Base-by-base conservation (phyloP, 495 filamentous ascomycete species). In the Sporormia fimetaria region DNA sequence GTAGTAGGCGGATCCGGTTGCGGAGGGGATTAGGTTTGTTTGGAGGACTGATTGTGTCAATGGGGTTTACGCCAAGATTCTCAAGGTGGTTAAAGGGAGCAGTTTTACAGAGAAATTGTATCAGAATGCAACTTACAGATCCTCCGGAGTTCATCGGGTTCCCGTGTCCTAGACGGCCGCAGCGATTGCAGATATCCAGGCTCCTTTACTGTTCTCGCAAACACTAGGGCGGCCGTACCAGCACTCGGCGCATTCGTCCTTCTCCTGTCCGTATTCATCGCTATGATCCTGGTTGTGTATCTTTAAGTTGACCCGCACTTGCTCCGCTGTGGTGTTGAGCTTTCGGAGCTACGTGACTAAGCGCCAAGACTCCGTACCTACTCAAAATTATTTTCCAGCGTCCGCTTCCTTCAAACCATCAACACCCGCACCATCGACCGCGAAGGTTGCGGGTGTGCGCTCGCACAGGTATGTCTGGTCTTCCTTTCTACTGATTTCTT, bases 1-100 rank as follows among this genome's bases (percentile, higher is more conserved):
- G 42, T 94, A 70, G 57, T 95, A 98, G 37, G 92, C 81, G 21
- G 87, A 95, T 33, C 90, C 90, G 16, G 85, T 85, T 6, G 92
- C 90, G 2, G 90, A 92, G 8, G 92, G 90, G 3, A 86, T 86
- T 16, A 96, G 71, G 31, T 83, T 83, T 8, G 90, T 96, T 63
- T 90, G 84, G 21, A 98, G 67, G 51, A 86, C 88, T 96, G 37
- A 34, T 16, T 30, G 38, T 23, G 44, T 38, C 37, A 49, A 17
- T 12, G 37, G 15, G 23, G 8, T 11, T 22, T 31, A 1, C 23
- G 22, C n/a, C 11, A 22, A 38, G 21, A 25, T 7, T 25, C n/a
- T n/a, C 18, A 20, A 42, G 52, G 34, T 60, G 42, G 35, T 48
- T 30, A 12, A 44, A 36, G 40, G 46, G 41, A 31, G 49, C 35